Conservation (phyloP, 2,329 filamentous ascomycete species). For the Talaromyces sp. region DNA sequence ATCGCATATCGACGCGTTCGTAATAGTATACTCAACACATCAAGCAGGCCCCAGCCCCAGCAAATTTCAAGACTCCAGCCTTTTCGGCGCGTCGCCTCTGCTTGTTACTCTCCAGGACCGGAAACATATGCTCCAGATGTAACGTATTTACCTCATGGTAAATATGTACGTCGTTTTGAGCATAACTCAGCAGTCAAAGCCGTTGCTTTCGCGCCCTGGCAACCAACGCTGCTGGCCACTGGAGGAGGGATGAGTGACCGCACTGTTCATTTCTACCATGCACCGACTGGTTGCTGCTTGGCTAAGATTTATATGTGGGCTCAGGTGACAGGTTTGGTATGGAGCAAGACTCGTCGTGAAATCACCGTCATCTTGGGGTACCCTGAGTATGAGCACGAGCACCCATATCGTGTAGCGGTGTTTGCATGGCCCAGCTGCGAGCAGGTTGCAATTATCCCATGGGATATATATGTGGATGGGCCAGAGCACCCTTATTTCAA, state of each 20-base stretch:
- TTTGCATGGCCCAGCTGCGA: conserved; percentile 92
- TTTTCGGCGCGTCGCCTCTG: conserved; percentile 11
- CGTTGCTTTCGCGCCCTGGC: conserved; percentile 95
- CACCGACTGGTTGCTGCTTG: conserved; percentile 71
- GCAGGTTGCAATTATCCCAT: conserved; percentile 79
- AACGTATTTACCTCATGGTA: conserved; percentile 48
- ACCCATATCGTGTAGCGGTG: conserved; percentile 81
- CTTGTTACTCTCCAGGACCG: conserved; percentile 11
- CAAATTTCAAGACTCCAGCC: not conserved
- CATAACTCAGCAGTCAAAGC: conserved; percentile 92
- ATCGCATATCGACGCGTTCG: not conserved
- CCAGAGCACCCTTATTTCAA: not conserved
- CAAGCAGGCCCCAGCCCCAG: not conserved
- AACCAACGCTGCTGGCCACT: conserved; percentile 77
- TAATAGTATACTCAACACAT: not conserved
- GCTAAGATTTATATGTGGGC: conserved; percentile 89
- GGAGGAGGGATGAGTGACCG: conserved; percentile 92
- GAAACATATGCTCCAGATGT: not conserved
- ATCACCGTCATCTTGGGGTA: conserved; percentile 94
- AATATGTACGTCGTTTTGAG: conserved; percentile 65
- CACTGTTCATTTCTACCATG: conserved; percentile 94
- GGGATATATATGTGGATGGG: conserved; percentile 54
- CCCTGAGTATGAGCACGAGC: conserved; percentile 68
- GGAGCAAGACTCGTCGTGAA: conserved; percentile 78
- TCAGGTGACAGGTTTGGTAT: conserved; percentile 88